phyloP scores from a whole-genome alignment of 2,329 filamentous ascomycete species.

The Sclerotiophoma versabilis region DNA sequence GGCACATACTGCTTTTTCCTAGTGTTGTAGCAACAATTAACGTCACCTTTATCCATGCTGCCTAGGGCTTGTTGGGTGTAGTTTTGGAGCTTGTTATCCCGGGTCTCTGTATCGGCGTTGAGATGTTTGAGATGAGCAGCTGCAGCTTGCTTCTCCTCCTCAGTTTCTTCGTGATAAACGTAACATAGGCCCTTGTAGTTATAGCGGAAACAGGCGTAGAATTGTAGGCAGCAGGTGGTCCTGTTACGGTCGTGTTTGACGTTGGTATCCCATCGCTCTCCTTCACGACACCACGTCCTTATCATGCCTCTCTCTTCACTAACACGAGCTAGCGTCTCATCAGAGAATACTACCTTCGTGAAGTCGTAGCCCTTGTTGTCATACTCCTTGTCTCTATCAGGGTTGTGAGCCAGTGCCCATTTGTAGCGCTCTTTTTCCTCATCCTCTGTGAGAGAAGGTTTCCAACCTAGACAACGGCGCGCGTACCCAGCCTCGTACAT shows the following conservation, averaged over 20 bases:
- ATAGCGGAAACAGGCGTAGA: neutral
- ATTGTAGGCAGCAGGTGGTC: neutral
- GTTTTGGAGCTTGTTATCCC: neutral
- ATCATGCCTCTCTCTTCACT: neutral
- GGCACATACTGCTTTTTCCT: neutral
- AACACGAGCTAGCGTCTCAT: neutral
- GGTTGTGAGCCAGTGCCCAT: neutral
- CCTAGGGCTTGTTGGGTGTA: neutral
- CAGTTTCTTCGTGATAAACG: neutral
- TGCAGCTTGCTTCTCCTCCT: neutral
- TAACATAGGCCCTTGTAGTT: neutral
- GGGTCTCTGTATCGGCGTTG: neutral
- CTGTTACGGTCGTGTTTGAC: neutral
- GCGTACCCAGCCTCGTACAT: slow-evolving; percentile 8
- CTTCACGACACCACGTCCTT: neutral
- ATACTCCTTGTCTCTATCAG: neutral
- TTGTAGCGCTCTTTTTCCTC: neutral
- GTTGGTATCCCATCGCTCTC: neutral
- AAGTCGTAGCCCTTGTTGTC: neutral
- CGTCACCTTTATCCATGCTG: neutral
- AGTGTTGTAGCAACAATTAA: neutral
- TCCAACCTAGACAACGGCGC: neutral
- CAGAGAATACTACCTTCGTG: neutral
- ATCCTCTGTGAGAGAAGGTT: neutral
- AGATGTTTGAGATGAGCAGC: neutral